Conservation (phyloP, 805 yeast genomes). For the Candida coquimbonensis region DNA sequence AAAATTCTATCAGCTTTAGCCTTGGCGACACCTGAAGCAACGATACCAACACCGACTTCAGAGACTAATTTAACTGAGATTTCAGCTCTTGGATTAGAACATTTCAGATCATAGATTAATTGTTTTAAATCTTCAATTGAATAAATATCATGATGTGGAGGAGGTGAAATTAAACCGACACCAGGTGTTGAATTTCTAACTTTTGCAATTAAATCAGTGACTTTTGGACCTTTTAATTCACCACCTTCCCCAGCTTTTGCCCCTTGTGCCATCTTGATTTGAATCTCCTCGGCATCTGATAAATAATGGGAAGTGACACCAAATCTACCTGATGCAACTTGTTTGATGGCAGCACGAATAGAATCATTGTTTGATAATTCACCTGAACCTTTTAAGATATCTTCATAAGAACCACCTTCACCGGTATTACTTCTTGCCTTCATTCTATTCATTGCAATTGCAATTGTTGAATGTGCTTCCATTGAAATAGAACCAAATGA, state of each 20-base stretch:
- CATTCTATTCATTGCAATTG: slow-evolving; percentile 96
- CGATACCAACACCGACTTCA: slow-evolving; percentile 98
- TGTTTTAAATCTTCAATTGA: slow-evolving; percentile 97
- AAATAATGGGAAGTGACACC: slow-evolving; percentile 95
- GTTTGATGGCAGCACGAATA: slow-evolving; percentile 98
- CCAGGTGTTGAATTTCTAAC: slow-evolving; percentile 96
- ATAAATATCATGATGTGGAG: slow-evolving; percentile 98
- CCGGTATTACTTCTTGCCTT: slow-evolving; percentile 99
- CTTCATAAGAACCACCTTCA: slow-evolving; percentile 90
- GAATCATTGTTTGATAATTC: slow-evolving; percentile 87
- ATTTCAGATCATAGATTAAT: slow-evolving; percentile 90
- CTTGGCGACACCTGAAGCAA: slow-evolving; percentile 98
- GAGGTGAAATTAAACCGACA: slow-evolving; percentile 95
- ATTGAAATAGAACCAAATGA: slow-evolving; percentile 97
- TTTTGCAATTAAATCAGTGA: slow-evolving; percentile 78
- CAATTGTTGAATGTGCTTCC: slow-evolving; percentile 97
- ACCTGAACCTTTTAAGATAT: slow-evolving; percentile 71
- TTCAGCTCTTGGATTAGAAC: slow-evolving; percentile 95
- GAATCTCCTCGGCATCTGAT: slow-evolving; percentile 95
- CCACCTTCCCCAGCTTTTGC: slow-evolving; percentile 99
- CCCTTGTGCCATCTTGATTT: slow-evolving; percentile 98
- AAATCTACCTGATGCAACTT: slow-evolving; percentile 95
- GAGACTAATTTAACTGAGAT: slow-evolving; percentile 95
- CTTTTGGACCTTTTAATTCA: slow-evolving; percentile 61
- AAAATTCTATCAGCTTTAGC: slow-evolving; percentile 96